Evolutionary conservation across 73 alveolate species (phyloP), one percentile per base, ranked within the genome.

Genomic region (Paramecium caudatum): DNA sequence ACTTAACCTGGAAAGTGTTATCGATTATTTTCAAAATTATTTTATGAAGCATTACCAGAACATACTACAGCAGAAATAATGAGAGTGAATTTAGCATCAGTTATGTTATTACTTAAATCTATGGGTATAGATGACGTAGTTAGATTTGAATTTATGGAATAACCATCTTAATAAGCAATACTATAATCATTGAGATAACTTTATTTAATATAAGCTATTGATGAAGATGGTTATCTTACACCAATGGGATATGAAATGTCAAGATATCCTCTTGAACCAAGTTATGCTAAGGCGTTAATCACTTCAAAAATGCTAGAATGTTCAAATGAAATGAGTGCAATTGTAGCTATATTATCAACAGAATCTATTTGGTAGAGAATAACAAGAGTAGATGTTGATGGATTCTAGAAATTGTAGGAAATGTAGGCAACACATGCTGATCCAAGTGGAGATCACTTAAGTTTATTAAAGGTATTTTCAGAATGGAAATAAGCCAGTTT

Each of bases 1-100:
- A 98, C 99, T 3, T 82, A 96, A 61, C 95, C 95, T 30, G 99
- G 99, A 25, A 97, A 97, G 82, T 98, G 99, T 61, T 94, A 95
- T 80, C 78, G 99, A 61, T 90, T 98, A 50, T 98, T 95, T 94
- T 65, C 99, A 4, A 98, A 98, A 61, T 88, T 93, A 47, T 95
- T 94, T 91, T 98, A 78, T 91, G 81, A 93, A 16, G 93, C 96
- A 10, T 92, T 96, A 95, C 90, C 91, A 15, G 94, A 93, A 15
- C 90, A 94, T 21, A 94, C 97, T 12, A 90, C 92, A 0, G 97
- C 99, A 36, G 99, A 96, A 82, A 96, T 96, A 3, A 86, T 83
- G 90, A 95, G 99, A 90, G 96, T 91, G 1, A 95, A 93, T 82
- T 50, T 96, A 39, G 94, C 97, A 2, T 65, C 94, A 23, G 94